Evolutionary conservation across 1,139 yeast species (phyloP).

Genomic region (Yamadazyma jaroonii): DNA sequence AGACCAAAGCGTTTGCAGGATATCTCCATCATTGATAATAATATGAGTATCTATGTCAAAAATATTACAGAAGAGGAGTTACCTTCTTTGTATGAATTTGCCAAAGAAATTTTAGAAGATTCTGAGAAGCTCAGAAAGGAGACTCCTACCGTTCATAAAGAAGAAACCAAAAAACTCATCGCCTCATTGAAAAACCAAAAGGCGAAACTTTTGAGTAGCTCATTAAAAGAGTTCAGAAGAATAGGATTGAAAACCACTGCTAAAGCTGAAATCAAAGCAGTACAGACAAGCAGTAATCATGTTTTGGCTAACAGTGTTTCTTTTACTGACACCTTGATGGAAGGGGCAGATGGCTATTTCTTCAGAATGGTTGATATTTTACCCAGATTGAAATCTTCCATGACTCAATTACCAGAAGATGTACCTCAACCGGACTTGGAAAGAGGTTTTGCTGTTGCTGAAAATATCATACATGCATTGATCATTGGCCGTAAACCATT

Average conservation of each 20-base stretch:
- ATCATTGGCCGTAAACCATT: conserved; percentile 51
- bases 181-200: conserved; percentile 80
- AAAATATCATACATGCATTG: conserved; percentile 60
- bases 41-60: conserved; percentile 50
- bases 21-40: conserved; percentile 46
- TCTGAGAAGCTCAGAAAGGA: conserved; percentile 66
- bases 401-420: conserved; percentile 62
- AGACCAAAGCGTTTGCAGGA: conserved; percentile 59
- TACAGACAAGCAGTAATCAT: conserved; percentile 61
- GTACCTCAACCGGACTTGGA: conserved; percentile 73
- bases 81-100: conserved; percentile 49
- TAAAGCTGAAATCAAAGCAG: conserved; percentile 59
- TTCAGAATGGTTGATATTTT: conserved; percentile 73
- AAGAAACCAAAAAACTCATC: conserved; percentile 70
- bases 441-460: conserved; percentile 77
- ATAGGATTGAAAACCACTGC: conserved; percentile 72
- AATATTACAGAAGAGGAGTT: conserved; percentile 30
- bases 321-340: conserved; percentile 34
- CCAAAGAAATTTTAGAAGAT: conserved; percentile 52
- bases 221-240: conserved; percentile 67
- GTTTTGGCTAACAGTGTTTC: conserved; percentile 57
- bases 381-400: conserved; percentile 73
- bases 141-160: conserved; percentile 70
- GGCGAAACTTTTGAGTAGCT: conserved; percentile 70
- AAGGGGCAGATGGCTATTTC: conserved; percentile 58